Evolutionary conservation across 140 eudicot genomes (phyloP).

Genomic region (Anethum foeniculum): DNA sequence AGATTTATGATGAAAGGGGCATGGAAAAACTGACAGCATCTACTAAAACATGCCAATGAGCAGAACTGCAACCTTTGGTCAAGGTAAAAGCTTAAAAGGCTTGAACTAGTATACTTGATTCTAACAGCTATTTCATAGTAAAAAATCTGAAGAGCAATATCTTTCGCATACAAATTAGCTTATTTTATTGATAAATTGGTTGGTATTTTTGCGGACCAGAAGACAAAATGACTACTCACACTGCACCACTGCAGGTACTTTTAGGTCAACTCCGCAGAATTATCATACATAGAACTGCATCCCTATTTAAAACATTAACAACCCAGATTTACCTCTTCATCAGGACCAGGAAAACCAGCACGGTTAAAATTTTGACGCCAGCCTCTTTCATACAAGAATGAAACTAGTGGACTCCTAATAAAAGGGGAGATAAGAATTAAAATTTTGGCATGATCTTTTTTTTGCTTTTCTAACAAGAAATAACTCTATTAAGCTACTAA

Average conservation of each 20-base stretch:
- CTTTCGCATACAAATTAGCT: neutral
- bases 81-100: neutral
- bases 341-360: conserved; percentile 90
- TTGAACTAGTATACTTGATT: neutral
- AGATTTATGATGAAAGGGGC: neutral
- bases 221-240: neutral
- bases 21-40: neutral
- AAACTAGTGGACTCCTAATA: conserved; percentile 80
- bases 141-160: neutral
- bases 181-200: neutral
- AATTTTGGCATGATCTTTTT: neutral
- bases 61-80: neutral
- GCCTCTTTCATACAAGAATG: conserved; percentile 87
- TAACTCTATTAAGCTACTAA: neutral
- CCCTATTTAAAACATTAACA: neutral
- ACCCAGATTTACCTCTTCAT: conserved; percentile 64
- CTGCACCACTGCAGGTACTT: neutral
- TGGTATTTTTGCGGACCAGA: neutral
- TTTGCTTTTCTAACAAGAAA: neutral
- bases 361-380: conserved; percentile 87
- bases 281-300: neutral
- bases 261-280: neutral
- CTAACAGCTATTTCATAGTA: neutral
- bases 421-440: neutral
- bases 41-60: neutral